Evolutionary conservation across 192 early-diverging fungal genomes (phyloP), one percentile per base, ranked within the genome.

Genomic region (Linnemannia elongata): DNA sequence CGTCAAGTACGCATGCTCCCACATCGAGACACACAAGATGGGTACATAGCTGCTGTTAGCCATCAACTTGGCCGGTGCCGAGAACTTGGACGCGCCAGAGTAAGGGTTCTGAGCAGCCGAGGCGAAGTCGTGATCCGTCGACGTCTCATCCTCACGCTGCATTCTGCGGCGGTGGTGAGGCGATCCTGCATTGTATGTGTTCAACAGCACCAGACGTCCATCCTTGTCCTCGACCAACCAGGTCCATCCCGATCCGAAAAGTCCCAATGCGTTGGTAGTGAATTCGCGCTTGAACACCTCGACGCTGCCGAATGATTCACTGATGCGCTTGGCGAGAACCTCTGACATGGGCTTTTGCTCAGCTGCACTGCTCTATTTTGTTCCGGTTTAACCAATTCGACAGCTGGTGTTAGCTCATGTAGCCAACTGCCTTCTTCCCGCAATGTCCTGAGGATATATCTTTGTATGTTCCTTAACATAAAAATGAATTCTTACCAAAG

Each of bases 171-270:
- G 88, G 81, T 89, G 88, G 38, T 80, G 82, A 36, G 80, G 88
- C 18, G 79, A 82, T 85, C 89, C 89, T 69, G 89, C 89, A 72
- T 90, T 90, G 77, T 90, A 90, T 45, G 89, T 84, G 75, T 90
- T 90, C 33, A 90, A 42, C 47, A 90, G 52, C 2, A 87, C 80
- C 49, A 83, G 69, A 35, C 87, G 81, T 38, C 82, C 81, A 17
- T 83, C 82, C 75, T 77, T 83, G 60, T 88, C 82, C 78, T 82
- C 77, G n/a, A 83, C 86, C 54, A 82, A 70, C 89, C 89, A 90
- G n/a, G 89, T 90, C 89, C 89, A 90, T 80, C 89, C 89, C 7
- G 86, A 90, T 52, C 89, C 89, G 73, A 89, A 89, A 72, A 89
- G 44, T 60, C 82, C 89, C 36, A 90, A 74, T 5, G 89, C 89